Base-by-base conservation (phyloP, 768 basidiomycete species). In the Cyathus striatus region DNA sequence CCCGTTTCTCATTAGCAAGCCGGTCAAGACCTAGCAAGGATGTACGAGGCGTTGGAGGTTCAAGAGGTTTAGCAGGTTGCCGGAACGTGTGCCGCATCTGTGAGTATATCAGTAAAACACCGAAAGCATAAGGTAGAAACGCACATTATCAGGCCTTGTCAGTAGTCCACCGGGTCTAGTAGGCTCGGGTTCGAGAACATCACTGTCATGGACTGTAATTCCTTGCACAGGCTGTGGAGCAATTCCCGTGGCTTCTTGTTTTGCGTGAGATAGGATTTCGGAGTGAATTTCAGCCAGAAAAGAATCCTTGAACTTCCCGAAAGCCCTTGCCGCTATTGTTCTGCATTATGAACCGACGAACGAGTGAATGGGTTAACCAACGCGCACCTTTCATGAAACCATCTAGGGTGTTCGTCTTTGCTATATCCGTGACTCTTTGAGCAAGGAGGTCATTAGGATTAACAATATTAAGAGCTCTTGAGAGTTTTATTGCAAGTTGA, bases 11-110 rank as follows among this genome's bases (percentile, higher is more conserved):
- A 38, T 76, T 79, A 0, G 96, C 96, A 2, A 98, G 73, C 20
- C 76, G 76, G 57, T 99, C 94, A 5, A 98, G 71, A 3, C 95
- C 94, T 1, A 97, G 78, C 3, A 90, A 54, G 4, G 94, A 96
- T 0, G 77, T 65, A 37, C 89, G 73, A 1, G 89, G 87, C 12
- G 87, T 87, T 9, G 83, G 81, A 2, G 87, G 86, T 53, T 86
- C 83, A 5, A 86, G 61, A 6, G 82, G 78, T 53, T 75, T 82
- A 4, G 78, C 78, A 2, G 90, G 90, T 55, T 80, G 70, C 40
- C 80, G 75, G 65, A 96, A 98, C 0, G 83, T 81, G 53, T 95
- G 90, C 61, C 70, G 73, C 90, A 92, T 38, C 4, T 45, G 5
- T n/a, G 18, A 24, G 32, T 18, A 32, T 52, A 34, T 36, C 20